These are phyloP conservation scores for Corylus heterophylla DNA, from an alignment of 306 rosid genomes.

Conservation along the genomic window DNA sequence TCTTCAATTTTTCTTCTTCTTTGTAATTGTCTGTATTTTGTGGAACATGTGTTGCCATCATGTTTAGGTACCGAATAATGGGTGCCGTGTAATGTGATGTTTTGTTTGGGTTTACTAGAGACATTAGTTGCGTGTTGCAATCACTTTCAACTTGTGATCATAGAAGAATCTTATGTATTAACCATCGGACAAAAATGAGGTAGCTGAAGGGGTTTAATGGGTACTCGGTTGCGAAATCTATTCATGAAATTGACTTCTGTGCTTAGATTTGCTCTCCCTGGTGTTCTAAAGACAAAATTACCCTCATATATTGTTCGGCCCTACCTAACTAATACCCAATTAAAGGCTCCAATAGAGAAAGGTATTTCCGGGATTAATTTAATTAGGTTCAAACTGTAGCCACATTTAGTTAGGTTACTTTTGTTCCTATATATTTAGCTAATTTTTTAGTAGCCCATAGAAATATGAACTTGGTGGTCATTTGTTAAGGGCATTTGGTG, in stretches of 20 bases:
- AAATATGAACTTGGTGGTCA: not conserved
- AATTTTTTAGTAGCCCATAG: not conserved
- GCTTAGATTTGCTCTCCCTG: constrained; percentile 14
- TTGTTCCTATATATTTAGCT: not conserved
- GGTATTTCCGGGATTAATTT: not conserved
- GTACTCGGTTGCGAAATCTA: constrained; percentile 28
- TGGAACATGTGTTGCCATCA: not conserved
- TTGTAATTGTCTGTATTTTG: not conserved
- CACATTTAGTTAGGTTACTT: not conserved
- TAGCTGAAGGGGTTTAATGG: constrained; percentile 28
- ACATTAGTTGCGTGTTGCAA: constrained; percentile 7
- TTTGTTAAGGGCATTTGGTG: not conserved
- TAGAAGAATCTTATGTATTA: not conserved
- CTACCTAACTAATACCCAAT: not conserved
- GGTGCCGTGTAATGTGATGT: constrained; percentile 16
- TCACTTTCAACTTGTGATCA: constrained; percentile 3
- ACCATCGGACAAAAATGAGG: constrained; percentile 22
- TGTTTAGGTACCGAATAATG: not conserved
- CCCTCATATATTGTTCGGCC: not conserved
- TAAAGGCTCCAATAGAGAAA: not conserved
- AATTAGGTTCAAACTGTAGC: not conserved
- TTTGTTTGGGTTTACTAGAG: constrained; percentile 10
- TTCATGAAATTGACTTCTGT: constrained; percentile 40
- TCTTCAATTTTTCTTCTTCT: not conserved
- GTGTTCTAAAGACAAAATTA: constrained; percentile 6